Base-by-base conservation (phyloP, 2,329 filamentous ascomycete genomes). In the Diaporthe amygdali region DNA sequence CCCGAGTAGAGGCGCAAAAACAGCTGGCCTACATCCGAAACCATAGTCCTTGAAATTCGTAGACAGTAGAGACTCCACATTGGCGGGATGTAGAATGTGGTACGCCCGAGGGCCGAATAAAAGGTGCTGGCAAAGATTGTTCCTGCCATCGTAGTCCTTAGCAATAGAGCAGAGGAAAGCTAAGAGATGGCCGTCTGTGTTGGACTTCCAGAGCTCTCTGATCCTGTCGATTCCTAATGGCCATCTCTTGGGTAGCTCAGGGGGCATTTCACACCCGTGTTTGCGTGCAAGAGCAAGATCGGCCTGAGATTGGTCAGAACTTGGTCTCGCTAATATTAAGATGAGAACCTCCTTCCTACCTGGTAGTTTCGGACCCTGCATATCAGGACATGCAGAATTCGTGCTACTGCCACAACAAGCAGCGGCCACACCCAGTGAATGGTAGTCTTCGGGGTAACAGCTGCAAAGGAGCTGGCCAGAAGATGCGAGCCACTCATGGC, bases 1-100 rank as follows among this genome's bases (percentile, higher is more conserved):
- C 1, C 80, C 80, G n/a, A 81, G 74, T 39, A 81, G 73, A 1
- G 79, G 79, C 49, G 55, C 55, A 59, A 59, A 59, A 9, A 59
- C 55, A 1, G 55, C 55, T 9, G 37, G 37, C 4, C 55, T 44
- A 3, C 25, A 44, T 2, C 55, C 55, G 5, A 59, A 44, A 30
- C 55, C 55, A 3, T 59, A 59, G 22, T 59, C 46, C 20, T 32
- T 22, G 34, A 69, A 69, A 5, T 69, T 69, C 2, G 47, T 37
- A 5, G 67, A 61, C 20, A 69, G 17, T 2, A 69, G 22, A 3
- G 67, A 22, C 47, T 63, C 37, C 20, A 63, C 59, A 7, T 69
- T 69, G 17, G 49, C 55, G 6, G 55, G 67, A 15, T 69, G 44
- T 7, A 55, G 49, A 17, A 44, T 56, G 17, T 55, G 55, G 5